Conservation (phyloP, 352 stramenopile genomes). For the Pythium brassicae region DNA sequence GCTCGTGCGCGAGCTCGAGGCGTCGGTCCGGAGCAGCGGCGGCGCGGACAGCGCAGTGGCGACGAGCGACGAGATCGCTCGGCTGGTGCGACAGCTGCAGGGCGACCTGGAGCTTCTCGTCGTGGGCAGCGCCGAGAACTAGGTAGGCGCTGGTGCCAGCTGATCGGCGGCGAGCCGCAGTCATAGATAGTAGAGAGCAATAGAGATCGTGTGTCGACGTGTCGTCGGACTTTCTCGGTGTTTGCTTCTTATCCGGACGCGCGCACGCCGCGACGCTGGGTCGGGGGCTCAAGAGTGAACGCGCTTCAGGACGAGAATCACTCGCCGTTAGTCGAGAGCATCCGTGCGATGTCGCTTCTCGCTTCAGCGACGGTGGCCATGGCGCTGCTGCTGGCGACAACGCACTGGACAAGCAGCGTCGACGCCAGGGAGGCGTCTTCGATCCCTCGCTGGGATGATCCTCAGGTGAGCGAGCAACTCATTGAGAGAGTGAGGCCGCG, state of each 20-base stretch:
- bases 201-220: too few species aligned
- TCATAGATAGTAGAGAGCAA: too few species aligned
- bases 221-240: too few species aligned
- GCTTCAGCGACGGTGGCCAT: not conserved
- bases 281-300: too few species aligned
- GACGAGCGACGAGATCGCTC: conserved; percentile 29
- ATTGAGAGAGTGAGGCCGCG: too few species aligned
- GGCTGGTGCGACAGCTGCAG: conserved; percentile 44
- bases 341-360: too few species aligned
- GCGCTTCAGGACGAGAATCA: too few species aligned
- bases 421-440: conserved; percentile 2
- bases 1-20: conserved; percentile 22
- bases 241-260: too few species aligned
- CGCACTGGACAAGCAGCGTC: not conserved
- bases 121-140: conserved; percentile 21
- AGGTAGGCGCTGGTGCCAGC: too few species aligned
- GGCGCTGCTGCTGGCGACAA: not conserved
- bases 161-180: too few species aligned
- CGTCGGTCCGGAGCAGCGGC: conserved; percentile 1
- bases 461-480: conserved; percentile 28
- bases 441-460: conserved; percentile 21
- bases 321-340: too few species aligned
- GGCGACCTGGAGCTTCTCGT: conserved; percentile 58
- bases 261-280: too few species aligned
- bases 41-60: conserved; percentile 9